Base-by-base conservation (phyloP, 192 early-diverging fungal species). In the Kickxella alabastrina region DNA sequence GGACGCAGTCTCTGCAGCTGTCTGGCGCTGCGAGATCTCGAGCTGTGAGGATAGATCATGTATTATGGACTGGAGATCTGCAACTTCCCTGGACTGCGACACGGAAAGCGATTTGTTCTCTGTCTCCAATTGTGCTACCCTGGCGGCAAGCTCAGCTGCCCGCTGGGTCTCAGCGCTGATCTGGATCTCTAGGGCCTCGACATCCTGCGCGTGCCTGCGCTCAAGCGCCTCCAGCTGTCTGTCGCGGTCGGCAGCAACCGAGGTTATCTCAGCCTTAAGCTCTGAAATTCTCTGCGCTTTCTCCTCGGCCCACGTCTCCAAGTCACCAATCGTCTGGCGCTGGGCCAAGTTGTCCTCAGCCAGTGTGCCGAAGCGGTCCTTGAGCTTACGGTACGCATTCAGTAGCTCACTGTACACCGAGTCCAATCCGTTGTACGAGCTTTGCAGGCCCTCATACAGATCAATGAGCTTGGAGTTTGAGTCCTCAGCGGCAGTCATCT, bases 401-500 rank as follows among this genome's bases (percentile, higher is more conserved):
- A 75, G 49, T 26, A 75, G 59, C 54, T 75, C 65, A 22, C 31
- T 25, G 37, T 75, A 66, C 24, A 64, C 63, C 2, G 56, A 31
- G 36, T 75, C 72, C 8, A 75, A 37, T 6, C 52, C 54, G 29
- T 24, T 44, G 43, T 68, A 59, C 10, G 65, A 63, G n/a, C 35
- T 37, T 29, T 68, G 65, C 43, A 67, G 49, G 8, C 32, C 29
- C 49, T 75, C 72, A 36, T 65, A 62, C 22, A 77, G 46, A 26
- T 68, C 67, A 4, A 77, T 52, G 8, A 69, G 54, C 43, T 43
- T 47, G 15, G 62, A 47, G 35, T 69, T 61, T 0, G 55, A 49
- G 28, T 70, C 67, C 38, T 77, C 74, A 3, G 62, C 60, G 0
- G 56, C 45, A 5, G 62, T 48, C 74, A 65, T 65, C 26, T 77